A percentile compares a stretch with the other conserved stretches of the same genome.
Conservation (phyloP, 331 rosid species). For the Acacia pycnantha region DNA sequence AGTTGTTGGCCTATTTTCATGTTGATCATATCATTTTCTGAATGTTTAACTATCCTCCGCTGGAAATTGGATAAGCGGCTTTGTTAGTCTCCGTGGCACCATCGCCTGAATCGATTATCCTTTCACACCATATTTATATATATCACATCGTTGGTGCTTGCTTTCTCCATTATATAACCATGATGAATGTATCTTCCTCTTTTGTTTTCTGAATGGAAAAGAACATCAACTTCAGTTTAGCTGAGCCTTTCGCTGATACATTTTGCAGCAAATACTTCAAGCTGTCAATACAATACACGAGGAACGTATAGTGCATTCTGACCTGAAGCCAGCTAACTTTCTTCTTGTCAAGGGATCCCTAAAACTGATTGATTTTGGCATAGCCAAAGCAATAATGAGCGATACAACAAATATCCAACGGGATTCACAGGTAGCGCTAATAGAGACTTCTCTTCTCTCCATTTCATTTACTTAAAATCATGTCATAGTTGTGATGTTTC, state of each 20-base stretch:
- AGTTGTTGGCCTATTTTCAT: background rate
- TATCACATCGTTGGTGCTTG: background rate
- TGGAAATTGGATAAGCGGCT: background rate
- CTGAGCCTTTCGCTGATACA: constrained; percentile 22
- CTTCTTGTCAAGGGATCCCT: constrained; percentile 93
- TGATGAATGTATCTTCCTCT: background rate
- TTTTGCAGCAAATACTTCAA: constrained; percentile 85
- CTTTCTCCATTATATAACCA: background rate
- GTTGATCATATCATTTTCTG: constrained; percentile 5
- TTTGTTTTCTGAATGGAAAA: constrained; percentile 1
- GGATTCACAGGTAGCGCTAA: constrained; percentile 80
- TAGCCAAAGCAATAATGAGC: constrained; percentile 94
- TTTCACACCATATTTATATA: background rate
- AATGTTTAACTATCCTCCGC: constrained; percentile 12
- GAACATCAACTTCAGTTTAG: background rate
- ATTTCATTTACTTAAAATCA: constrained; percentile 12
- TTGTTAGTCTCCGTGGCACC: background rate
- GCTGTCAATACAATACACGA: constrained; percentile 98
- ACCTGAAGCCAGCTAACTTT: constrained; percentile 97
- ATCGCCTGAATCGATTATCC: background rate
- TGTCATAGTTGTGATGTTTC: constrained; percentile 3
- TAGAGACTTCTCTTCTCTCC: constrained; percentile 5
- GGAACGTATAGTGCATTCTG: constrained; percentile 99
- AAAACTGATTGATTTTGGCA: constrained; percentile 94
- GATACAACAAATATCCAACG: constrained; percentile 97